A percentile compares a stretch with the other conserved stretches of the same genome.
These are phyloP conservation scores for Trametes sanguinea DNA, from an alignment of 768 basidiomycete genomes.

Conservation along the genomic window DNA sequence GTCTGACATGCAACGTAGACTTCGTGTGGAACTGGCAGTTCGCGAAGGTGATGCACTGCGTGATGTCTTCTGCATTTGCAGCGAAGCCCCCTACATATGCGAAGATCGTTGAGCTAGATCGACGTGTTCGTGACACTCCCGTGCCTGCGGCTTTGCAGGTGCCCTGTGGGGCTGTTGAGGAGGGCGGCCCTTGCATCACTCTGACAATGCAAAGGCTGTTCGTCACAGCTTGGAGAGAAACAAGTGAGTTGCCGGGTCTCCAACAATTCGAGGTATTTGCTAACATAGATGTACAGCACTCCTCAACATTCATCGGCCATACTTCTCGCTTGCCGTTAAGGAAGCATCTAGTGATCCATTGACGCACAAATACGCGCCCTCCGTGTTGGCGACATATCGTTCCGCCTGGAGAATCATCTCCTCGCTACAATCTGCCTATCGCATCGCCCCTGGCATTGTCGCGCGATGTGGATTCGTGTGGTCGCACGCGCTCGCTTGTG, in stretches of 20 bases:
- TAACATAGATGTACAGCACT: constrained; percentile 42
- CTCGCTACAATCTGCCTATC: constrained; percentile 46
- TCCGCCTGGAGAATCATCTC: constrained; percentile 67
- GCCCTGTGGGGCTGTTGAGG: constrained; percentile 20
- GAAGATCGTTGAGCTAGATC: constrained; percentile 50
- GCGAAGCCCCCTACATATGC: constrained; percentile 42
- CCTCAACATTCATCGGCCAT: constrained; percentile 65
- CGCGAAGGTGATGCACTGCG: constrained; percentile 50
- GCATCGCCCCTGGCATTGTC: constrained; percentile 42
- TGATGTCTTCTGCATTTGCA: constrained; percentile 53
- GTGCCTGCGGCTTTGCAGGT: constrained; percentile 46
- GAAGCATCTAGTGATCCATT: constrained; percentile 58
- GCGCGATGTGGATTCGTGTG: constrained; percentile 54
- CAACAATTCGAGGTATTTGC: constrained; percentile 3
- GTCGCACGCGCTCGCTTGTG: constrained; percentile 69
- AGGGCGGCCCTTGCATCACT: not conserved
- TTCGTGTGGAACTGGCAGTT: constrained; percentile 60
- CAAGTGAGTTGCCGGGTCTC: constrained; percentile 22
- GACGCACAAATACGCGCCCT: constrained; percentile 63
- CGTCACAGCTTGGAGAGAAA: constrained; percentile 31
- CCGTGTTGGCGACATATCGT: constrained; percentile 70
- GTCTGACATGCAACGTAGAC: constrained; percentile 37
- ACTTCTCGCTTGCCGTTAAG: constrained; percentile 66
- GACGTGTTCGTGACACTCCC: constrained; percentile 51
- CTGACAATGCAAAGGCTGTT: constrained; percentile 26